Conservation (phyloP, 2,329 filamentous ascomycete genomes). For the Colletotrichum graminicola region DNA sequence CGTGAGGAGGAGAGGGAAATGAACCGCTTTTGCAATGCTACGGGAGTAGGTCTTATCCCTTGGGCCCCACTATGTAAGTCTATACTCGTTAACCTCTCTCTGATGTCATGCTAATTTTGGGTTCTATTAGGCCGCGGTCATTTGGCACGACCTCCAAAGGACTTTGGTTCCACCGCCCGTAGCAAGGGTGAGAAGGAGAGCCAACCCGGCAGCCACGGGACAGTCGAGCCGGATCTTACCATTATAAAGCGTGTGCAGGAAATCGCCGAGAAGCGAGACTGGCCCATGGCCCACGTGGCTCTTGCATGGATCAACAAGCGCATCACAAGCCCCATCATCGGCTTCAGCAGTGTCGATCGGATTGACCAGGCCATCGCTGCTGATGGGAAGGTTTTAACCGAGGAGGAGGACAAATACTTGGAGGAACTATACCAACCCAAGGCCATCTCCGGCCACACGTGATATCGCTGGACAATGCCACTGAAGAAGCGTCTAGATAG, state of each 20-base stretch:
- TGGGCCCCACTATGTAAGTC: conserved; percentile 41
- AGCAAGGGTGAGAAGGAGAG: conserved; percentile 51
- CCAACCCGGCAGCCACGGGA: conserved; percentile 48
- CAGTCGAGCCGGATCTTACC: conserved; percentile 50
- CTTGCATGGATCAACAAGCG: conserved; percentile 72
- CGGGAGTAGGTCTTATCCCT: conserved; percentile 57
- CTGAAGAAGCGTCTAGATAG: background rate
- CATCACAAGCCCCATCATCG: conserved; percentile 70
- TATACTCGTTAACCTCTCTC: no score
- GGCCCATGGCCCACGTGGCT: conserved; percentile 73
- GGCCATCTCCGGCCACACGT: conserved; percentile 49
- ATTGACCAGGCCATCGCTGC: conserved; percentile 71
- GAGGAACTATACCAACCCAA: conserved; percentile 73
- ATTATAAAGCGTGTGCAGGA: conserved; percentile 60
- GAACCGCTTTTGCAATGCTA: conserved; percentile 57
- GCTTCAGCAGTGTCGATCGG: conserved; percentile 68
- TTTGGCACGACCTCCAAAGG: conserved; percentile 47
- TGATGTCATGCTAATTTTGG: background rate
- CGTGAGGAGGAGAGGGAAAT: conserved; percentile 68
- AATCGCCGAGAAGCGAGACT: conserved; percentile 67
- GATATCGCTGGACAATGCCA: background rate
- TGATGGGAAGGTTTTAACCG: conserved; percentile 61
- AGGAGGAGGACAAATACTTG: conserved; percentile 71
- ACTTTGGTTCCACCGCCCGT: conserved; percentile 42
- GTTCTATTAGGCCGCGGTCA: conserved; percentile 45